Percentiles rank a stretch among this genome's conserved stretches.
Conservation (phyloP, 345 rosid genomes). For the Pseudoturritis turrita region DNA sequence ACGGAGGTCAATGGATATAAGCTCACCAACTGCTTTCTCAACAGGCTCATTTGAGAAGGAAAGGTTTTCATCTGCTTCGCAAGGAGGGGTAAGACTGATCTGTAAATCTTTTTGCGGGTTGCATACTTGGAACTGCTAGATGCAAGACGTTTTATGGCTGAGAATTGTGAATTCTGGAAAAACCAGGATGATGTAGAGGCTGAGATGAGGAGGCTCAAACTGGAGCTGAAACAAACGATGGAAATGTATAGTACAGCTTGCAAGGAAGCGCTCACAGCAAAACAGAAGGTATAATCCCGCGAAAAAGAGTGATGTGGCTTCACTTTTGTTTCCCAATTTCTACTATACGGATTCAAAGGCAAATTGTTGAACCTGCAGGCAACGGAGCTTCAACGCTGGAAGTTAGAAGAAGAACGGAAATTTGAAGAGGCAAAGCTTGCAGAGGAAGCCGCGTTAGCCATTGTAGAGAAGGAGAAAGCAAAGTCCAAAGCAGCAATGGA, state of each 20-base stretch:
- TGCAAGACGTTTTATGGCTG: slow-evolving; percentile 9
- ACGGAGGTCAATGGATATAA: slow-evolving; percentile 45
- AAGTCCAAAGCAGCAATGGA: slow-evolving; percentile 79
- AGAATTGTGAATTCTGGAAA: not conserved
- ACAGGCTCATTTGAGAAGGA: slow-evolving; percentile 46
- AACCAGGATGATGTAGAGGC: slow-evolving; percentile 78
- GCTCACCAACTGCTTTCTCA: slow-evolving; percentile 36
- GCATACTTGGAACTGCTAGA: not conserved
- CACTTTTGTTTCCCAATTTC: not conserved
- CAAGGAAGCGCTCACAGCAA: slow-evolving; percentile 90
- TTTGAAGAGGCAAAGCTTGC: slow-evolving; percentile 64
- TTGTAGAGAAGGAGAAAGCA: slow-evolving; percentile 77
- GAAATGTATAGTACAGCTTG: slow-evolving; percentile 92
- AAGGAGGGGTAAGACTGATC: slow-evolving; percentile 35
- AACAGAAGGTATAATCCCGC: slow-evolving; percentile 54
- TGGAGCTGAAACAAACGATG: slow-evolving; percentile 94
- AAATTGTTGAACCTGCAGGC: slow-evolving; percentile 45
- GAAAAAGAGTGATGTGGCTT: not conserved
- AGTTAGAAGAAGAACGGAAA: slow-evolving; percentile 69
- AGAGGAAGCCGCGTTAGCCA: slow-evolving; percentile 73
- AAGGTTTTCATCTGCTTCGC: slow-evolving; percentile 42
- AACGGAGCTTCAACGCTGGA: slow-evolving; percentile 75
- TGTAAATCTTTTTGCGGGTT: not conserved
- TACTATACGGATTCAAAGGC: not conserved
- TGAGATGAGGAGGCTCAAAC: slow-evolving; percentile 85